Base-by-base conservation (phyloP, 176 grass and related monocot species). In the Aegilops umbellulata region DNA sequence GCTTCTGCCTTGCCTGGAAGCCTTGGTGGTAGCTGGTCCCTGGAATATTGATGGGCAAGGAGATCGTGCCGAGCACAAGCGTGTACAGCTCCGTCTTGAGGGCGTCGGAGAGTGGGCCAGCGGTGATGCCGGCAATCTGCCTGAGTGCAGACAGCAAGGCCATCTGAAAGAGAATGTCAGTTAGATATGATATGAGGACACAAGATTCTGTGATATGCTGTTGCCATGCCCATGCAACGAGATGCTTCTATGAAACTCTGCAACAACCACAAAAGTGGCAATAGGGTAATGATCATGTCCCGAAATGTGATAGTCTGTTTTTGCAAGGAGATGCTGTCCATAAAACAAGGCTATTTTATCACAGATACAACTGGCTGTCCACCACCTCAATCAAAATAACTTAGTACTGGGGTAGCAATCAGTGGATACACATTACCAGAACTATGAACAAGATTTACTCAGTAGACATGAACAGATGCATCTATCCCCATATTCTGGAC, bases 31-130 rank as follows among this genome's bases (percentile, higher is more conserved):
- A 99, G 69, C 95, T 99, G 57, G 92, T 94, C 58, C 97, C 97
- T 16, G 90, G 94, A 76, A 99, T 13, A 79, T 94, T 99, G 68
- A 99, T 90, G 9, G 97, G 97, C 79, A 99, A 77, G 71, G 97
- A 99, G 58, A 99, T 87, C 41, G 97, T 99, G 27, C 97, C 97
- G 9, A 96, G 90, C 51, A 96, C 97, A 76, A 99, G 92, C n/a
- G 90, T 96, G 88, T 91, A 96, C 23, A 99, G 67, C 88, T 99
- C 92, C 34, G 82, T 26, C 89, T 96, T 99, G 66, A 99, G 92
- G 19, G 92, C 84, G 29, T 93, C 94, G 70, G 97, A 96, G n/a
- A 96, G 89, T 11, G 92, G 90, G 77, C 97, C 97, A 41, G 90
- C 87, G 11, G 91, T 89, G 32, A 99, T 94, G 60, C 97, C 93